These are phyloP conservation scores for Aurantiochytrium sp. DNA, from an alignment of 108 stramenopile species.

Conservation along the genomic window DNA sequence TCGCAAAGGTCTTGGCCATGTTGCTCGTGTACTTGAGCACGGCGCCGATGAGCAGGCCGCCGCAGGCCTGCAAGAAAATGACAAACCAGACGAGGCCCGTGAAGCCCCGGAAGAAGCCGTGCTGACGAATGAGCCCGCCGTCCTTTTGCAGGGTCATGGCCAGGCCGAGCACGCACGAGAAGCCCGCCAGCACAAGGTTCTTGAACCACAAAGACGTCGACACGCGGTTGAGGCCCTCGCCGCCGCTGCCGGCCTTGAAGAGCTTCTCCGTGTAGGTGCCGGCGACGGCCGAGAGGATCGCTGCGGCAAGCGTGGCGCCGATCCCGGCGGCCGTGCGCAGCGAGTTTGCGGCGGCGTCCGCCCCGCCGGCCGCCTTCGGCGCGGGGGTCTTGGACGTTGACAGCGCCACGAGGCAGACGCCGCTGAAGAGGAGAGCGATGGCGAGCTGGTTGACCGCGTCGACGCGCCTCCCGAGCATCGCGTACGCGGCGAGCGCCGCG, in stretches of 20 bases:
- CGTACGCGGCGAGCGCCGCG: background rate
- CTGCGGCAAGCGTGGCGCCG: background rate
- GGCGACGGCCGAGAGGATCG: background rate
- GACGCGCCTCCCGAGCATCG: background rate
- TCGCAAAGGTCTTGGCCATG: background rate
- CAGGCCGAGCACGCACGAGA: background rate
- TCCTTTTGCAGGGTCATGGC: background rate
- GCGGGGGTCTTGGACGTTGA: background rate
- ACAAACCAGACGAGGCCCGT: conserved; percentile 1
- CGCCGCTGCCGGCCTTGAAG: background rate
- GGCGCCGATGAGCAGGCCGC: background rate
- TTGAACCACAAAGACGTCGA: background rate
- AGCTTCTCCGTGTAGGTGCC: background rate
- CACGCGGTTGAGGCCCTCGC: background rate
- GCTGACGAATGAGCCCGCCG: background rate
- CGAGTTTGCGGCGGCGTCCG: background rate
- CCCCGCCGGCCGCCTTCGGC: background rate
- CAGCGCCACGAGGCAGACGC: background rate
- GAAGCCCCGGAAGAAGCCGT: background rate
- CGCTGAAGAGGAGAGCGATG: background rate
- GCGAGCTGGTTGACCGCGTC: background rate
- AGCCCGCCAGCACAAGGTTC: background rate
- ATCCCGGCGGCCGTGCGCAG: background rate
- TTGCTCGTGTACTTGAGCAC: background rate
- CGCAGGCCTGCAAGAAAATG: background rate